Conservation (phyloP, 306 rosid species). For the Malus orientalis region DNA sequence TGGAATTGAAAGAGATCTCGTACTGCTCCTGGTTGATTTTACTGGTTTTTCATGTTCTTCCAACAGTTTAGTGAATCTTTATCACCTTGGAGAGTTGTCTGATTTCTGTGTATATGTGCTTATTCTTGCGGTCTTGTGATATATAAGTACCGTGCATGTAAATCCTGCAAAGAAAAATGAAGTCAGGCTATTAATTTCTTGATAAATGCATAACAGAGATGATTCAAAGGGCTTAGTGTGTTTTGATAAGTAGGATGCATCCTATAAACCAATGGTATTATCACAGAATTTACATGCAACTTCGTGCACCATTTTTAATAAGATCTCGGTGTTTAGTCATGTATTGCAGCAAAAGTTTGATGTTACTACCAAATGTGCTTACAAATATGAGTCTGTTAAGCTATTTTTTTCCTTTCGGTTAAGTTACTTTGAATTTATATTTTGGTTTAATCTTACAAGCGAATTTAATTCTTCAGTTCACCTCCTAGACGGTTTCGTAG, state of each 20-base stretch:
- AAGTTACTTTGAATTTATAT: neutral
- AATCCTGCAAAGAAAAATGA: neutral
- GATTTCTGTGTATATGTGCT: neutral
- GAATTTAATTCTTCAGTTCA: conserved; percentile 36
- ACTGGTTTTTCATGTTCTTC: neutral
- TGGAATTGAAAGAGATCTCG: neutral
- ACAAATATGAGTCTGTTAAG: neutral
- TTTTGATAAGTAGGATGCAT: neutral
- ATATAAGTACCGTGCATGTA: neutral
- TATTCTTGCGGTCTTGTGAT: neutral
- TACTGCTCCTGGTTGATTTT: neutral
- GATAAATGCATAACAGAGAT: neutral
- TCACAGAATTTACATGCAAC: neutral
- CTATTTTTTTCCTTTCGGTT: neutral
- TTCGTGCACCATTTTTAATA: neutral
- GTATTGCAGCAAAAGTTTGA: neutral
- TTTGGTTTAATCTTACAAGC: neutral
- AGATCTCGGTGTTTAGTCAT: neutral
- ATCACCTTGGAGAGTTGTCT: neutral
- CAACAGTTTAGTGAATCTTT: neutral
- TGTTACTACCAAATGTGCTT: neutral
- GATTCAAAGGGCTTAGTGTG: neutral
- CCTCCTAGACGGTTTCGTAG: conserved; percentile 87
- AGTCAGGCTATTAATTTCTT: neutral
- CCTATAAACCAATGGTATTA: neutral